Evolutionary conservation across 495 filamentous ascomycete species (phyloP).

Genomic region (Podospora fimiseda): DNA sequence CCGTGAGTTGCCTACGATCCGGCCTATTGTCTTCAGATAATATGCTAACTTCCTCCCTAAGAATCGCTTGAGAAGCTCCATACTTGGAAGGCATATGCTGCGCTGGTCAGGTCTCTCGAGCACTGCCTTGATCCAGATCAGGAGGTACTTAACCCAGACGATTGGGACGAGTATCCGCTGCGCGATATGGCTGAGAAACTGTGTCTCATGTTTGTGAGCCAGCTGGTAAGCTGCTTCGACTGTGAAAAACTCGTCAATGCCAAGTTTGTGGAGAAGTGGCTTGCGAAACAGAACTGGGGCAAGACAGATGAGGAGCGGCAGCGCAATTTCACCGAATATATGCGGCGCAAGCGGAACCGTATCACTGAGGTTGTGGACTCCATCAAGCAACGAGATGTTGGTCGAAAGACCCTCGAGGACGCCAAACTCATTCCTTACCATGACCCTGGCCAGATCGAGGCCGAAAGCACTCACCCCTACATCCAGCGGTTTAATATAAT

Average conservation of each 20-base stretch:
- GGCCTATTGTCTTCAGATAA: background rate
- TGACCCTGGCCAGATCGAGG: slow-evolving; percentile 12
- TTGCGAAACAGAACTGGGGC: slow-evolving; percentile 52
- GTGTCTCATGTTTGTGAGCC: slow-evolving; percentile 41
- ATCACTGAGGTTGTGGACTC: slow-evolving; percentile 39
- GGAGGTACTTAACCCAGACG: slow-evolving; percentile 37
- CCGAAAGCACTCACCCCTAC: slow-evolving; percentile 7
- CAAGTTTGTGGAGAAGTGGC: slow-evolving; percentile 50
- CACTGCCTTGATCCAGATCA: slow-evolving; percentile 45
- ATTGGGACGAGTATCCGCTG: slow-evolving; percentile 47
- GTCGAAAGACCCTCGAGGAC: slow-evolving; percentile 35
- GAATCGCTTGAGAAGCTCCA: slow-evolving; percentile 30
- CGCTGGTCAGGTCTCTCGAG: slow-evolving; percentile 47
- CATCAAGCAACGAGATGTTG: slow-evolving; percentile 30
- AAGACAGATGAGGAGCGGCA: slow-evolving; percentile 34
- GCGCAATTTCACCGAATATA: slow-evolving; percentile 40
- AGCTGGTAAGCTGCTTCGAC: slow-evolving; percentile 38
- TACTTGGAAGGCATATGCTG: slow-evolving; percentile 40
- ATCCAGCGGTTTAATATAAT: slow-evolving; percentile 27
- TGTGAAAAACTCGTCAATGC: slow-evolving; percentile 39
- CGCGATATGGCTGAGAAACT: slow-evolving; percentile 48
- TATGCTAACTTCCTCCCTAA: slow-evolving; percentile 1
- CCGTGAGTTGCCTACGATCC: slow-evolving; percentile 13
- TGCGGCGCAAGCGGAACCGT: slow-evolving; percentile 36
- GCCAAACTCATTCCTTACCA: slow-evolving; percentile 31